These are phyloP conservation scores for Chernovozyma sophiae-reginae DNA, from an alignment of 1,139 yeast genomes.

Conservation along the genomic window DNA sequence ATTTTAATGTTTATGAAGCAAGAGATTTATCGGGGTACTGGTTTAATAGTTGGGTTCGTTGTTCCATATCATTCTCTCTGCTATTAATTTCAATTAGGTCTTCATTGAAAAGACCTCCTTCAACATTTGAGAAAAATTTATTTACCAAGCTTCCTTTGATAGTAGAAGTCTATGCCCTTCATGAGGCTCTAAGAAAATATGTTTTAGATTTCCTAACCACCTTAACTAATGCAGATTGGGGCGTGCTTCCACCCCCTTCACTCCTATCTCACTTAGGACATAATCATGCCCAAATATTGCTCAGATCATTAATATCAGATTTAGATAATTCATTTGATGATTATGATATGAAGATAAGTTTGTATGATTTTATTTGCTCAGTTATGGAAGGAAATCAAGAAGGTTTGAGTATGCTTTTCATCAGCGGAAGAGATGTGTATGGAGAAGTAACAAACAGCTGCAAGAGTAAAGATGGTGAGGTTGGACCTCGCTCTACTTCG, in stretches of 20 bases:
- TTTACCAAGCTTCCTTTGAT: slow-evolving; percentile 55
- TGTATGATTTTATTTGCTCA: slow-evolving; percentile 72
- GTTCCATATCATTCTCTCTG: slow-evolving; percentile 39
- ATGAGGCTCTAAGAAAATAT: slow-evolving; percentile 44
- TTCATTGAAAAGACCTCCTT: slow-evolving; percentile 44
- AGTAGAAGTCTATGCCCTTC: slow-evolving; percentile 55
- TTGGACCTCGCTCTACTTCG: background rate
- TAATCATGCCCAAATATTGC: slow-evolving; percentile 54
- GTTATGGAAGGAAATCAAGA: slow-evolving; percentile 79
- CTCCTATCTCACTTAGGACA: slow-evolving; percentile 76
- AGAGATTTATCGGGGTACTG: slow-evolving; percentile 41
- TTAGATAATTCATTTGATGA: slow-evolving; percentile 58
- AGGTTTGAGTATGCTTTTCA: slow-evolving; percentile 73
- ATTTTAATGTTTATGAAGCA: slow-evolving; percentile 33
- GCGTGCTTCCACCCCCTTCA: slow-evolving; percentile 59
- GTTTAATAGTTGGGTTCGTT: slow-evolving; percentile 40
- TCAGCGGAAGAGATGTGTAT: slow-evolving; percentile 65
- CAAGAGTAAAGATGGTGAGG: background rate
- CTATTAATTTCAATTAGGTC: slow-evolving; percentile 54
- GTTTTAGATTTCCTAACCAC: slow-evolving; percentile 58
- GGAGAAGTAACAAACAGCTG: slow-evolving; percentile 24
- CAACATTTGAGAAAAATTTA: slow-evolving; percentile 60
- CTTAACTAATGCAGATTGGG: slow-evolving; percentile 61
- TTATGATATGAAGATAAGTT: slow-evolving; percentile 49
- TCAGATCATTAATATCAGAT: slow-evolving; percentile 57